A percentile compares a stretch with the other conserved stretches of the same genome.
phyloP scores from a whole-genome alignment of 805 yeast species.

The Yueomyces sp. region DNA sequence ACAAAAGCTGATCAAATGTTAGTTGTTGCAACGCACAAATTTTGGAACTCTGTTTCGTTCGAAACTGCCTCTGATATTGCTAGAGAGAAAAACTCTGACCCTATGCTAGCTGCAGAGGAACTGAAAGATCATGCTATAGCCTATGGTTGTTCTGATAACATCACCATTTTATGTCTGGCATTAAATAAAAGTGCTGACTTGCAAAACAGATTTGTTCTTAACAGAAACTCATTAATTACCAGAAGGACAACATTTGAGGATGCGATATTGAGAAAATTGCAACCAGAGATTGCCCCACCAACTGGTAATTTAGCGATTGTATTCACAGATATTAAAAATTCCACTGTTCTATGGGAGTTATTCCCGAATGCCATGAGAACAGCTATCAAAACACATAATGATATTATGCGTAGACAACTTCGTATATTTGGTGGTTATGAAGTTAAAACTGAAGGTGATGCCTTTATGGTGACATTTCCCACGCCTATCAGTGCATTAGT shows the following conservation, averaged over 20 bases:
- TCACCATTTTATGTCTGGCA: slow-evolving; percentile 69
- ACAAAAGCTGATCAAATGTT: slow-evolving; percentile 70
- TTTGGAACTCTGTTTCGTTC: slow-evolving; percentile 76
- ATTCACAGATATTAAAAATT: slow-evolving; percentile 91
- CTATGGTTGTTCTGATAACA: slow-evolving; percentile 72
- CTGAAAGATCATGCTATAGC: slow-evolving; percentile 89
- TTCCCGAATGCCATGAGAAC: slow-evolving; percentile 91
- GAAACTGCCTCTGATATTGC: slow-evolving; percentile 87
- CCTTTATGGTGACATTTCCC: slow-evolving; percentile 95
- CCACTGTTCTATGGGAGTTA: slow-evolving; percentile 87
- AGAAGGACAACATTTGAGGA: slow-evolving; percentile 55
- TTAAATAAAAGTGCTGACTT: slow-evolving; percentile 37
- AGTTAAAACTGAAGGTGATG: slow-evolving; percentile 98
- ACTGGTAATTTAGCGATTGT: slow-evolving; percentile 90
- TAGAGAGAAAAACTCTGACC: slow-evolving; percentile 66
- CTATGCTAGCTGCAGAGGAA: slow-evolving; percentile 85
- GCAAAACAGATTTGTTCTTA: slow-evolving; percentile 17
- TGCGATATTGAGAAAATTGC: slow-evolving; percentile 66
- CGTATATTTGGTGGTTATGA: slow-evolving; percentile 94
- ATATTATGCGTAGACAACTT: slow-evolving; percentile 85
- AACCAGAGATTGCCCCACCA: slow-evolving; percentile 89
- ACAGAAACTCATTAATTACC: slow-evolving; percentile 28
- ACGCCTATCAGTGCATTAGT: slow-evolving; percentile 79
- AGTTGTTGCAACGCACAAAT: slow-evolving; percentile 66
- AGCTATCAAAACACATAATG: slow-evolving; percentile 88